phyloP scores from a whole-genome alignment of 768 basidiomycete genomes.

The Lyophyllum decastes region DNA sequence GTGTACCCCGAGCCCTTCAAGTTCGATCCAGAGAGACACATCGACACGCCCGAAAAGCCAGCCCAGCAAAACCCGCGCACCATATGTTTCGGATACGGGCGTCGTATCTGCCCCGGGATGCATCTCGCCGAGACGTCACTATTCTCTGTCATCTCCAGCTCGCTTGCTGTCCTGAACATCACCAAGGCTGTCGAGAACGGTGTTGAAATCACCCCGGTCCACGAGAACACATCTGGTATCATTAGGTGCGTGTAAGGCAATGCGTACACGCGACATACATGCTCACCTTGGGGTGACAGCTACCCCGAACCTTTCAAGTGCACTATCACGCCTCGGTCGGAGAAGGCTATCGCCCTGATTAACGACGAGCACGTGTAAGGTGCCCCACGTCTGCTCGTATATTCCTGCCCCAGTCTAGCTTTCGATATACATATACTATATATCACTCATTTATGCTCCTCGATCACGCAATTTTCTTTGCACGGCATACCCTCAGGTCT shows the following conservation, averaged over 20 bases:
- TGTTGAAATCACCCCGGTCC: conserved; percentile 43
- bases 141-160: conserved; percentile 43
- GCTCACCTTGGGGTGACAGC: conserved; percentile 16
- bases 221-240: conserved; percentile 44
- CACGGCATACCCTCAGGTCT: too few species aligned
- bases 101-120: conserved; percentile 49
- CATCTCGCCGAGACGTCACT: conserved; percentile 54
- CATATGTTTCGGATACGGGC: conserved; percentile 50
- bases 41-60: conserved; percentile 29
- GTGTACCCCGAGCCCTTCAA: conserved; percentile 48
- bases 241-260: conserved; percentile 38
- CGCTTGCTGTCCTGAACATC: conserved; percentile 51
- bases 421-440: too few species aligned
- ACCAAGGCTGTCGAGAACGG: conserved; percentile 46
- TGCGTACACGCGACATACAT: background rate
- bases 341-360: conserved; percentile 31
- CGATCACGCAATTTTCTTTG: too few species aligned
- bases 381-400: too few species aligned
- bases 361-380: conserved; percentile 12
- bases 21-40: conserved; percentile 50
- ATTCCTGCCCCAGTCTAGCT: too few species aligned
- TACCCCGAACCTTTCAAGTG: conserved; percentile 38
- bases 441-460: too few species aligned
- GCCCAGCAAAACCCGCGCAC: conserved; percentile 42
- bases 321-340: conserved; percentile 32